These are phyloP conservation scores for Stylonectria norvegica DNA, from an alignment of 2,329 filamentous ascomycete species.

Conservation along the genomic window DNA sequence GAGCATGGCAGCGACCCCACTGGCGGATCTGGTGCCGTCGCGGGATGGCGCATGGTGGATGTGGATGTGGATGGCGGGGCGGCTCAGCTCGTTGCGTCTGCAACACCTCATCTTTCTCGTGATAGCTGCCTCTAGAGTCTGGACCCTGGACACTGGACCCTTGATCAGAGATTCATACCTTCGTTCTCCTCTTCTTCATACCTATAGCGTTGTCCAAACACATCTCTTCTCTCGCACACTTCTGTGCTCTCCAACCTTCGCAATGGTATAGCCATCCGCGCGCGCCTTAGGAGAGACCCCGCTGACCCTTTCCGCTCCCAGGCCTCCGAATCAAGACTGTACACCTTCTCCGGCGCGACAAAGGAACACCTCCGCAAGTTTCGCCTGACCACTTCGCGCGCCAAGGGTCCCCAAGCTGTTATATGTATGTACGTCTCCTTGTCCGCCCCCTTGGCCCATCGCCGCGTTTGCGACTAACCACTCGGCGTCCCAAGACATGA, in stretches of 20 bases:
- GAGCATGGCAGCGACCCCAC: too few species aligned
- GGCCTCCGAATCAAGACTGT: conserved; percentile 79
- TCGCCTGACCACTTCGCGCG: conserved; percentile 81
- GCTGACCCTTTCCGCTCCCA: conserved; percentile 21
- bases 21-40: too few species aligned
- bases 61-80: too few species aligned
- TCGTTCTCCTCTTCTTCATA: too few species aligned
- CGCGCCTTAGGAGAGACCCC: background rate
- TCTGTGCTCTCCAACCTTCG: conserved; percentile 2
- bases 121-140: too few species aligned
- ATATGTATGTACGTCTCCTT: conserved; percentile 71
- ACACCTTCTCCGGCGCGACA: conserved; percentile 88
- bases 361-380: conserved; percentile 92
- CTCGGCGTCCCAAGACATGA: conserved; percentile 62
- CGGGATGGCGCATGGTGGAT: too few species aligned
- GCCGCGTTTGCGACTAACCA: conserved; percentile 12
- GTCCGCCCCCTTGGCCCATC: background rate
- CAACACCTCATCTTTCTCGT: too few species aligned
- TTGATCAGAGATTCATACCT: too few species aligned
- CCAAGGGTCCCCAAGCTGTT: conserved; percentile 81
- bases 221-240: too few species aligned
- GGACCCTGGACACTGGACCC: too few species aligned
- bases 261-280: conserved; percentile 15
- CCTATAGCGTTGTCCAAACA: too few species aligned
- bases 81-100: too few species aligned